Base-by-base conservation (phyloP, 2,329 filamentous ascomycete species). In the Fusarium succisae region DNA sequence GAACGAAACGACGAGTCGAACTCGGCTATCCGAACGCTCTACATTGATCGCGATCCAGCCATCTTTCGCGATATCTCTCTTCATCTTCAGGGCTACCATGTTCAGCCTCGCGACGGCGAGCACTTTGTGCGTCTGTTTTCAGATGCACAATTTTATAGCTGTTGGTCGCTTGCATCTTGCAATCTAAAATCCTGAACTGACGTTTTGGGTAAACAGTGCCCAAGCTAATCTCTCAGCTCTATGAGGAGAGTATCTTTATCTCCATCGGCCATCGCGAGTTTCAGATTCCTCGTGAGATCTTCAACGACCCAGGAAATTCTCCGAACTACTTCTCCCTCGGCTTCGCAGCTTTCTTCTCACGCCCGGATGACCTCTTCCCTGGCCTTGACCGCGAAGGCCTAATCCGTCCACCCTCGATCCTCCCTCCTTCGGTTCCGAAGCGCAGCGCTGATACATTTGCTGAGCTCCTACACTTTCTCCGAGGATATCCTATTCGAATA, bases 241-340 rank as follows among this genome's bases (percentile, higher is more conserved):
- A 96, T 82, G 94, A 96, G 76, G 94, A 94, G 71, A 93, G 93
- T 78, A 97, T 98, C 79, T 97, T 95, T 85, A 95, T 98, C 78
- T 92, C 93, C 70, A 96, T 98, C 77, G 96, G 96, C 68, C 91
- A 94, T 76, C 90, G 89, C 66, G 91, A 96, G 77, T 98, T 98
- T 83, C 93, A 95, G 80, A 95, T 98, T 74, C 93, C 95, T 5
- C 93, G 95, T 72, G 94, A 97, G 77, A 87, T 97, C 70, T 97
- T 98, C 82, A 92, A 90, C 37, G 89, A 90, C 41, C 94, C 95
- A 2, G 96, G 95, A 32, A 95, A 98, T 83, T 92, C 91, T n/a
- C 95, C 95, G 18, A 98, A 98, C 82, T 98, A 95, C 87, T 98
- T 98, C 86, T 93, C 94, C 1, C 89, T 98, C 8, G 95, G 95